Conservation (phyloP, 2,329 filamentous ascomycete genomes). For the Clarireedia sp. region DNA sequence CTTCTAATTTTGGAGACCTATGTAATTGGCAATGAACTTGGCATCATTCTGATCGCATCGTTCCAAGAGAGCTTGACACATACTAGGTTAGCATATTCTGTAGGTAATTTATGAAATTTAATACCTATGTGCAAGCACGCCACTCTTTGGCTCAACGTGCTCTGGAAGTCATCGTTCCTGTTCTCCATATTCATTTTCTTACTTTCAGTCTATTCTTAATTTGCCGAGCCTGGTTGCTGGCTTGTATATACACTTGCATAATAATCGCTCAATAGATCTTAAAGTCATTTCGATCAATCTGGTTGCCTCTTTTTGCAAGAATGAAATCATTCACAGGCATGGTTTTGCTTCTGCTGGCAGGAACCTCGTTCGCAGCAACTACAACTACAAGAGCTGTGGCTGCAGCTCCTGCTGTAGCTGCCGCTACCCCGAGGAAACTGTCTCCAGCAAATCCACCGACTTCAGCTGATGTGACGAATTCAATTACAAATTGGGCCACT, state of each 20-base stretch:
- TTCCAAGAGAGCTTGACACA: not conserved
- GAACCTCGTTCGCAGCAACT: not conserved
- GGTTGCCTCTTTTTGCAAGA: not conserved
- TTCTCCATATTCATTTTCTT: not conserved
- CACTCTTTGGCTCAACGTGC: not conserved
- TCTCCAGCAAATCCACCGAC: conserved; percentile 14
- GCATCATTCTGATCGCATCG: not conserved
- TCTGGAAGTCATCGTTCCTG: not conserved
- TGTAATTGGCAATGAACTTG: conserved; percentile 1
- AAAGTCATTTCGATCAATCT: not conserved
- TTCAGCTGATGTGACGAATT: conserved; percentile 13
- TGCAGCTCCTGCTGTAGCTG: not conserved
- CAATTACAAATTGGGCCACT: conserved; percentile 13
- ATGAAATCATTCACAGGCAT: conserved; percentile 1
- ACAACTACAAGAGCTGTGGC: not conserved
- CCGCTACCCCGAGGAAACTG: conserved; percentile 5
- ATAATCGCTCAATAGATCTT: not conserved
- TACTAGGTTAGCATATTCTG: not conserved
- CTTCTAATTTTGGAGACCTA: not conserved
- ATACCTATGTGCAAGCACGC: not conserved
- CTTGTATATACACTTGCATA: not conserved
- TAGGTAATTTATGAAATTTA: conserved; percentile 1
- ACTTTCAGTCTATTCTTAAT: not conserved
- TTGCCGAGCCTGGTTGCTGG: conserved; percentile 3
- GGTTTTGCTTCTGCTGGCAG: not conserved